phyloP scores from a whole-genome alignment of 2,329 filamentous ascomycete genomes.

The Ceratocystiopsis minuta region DNA sequence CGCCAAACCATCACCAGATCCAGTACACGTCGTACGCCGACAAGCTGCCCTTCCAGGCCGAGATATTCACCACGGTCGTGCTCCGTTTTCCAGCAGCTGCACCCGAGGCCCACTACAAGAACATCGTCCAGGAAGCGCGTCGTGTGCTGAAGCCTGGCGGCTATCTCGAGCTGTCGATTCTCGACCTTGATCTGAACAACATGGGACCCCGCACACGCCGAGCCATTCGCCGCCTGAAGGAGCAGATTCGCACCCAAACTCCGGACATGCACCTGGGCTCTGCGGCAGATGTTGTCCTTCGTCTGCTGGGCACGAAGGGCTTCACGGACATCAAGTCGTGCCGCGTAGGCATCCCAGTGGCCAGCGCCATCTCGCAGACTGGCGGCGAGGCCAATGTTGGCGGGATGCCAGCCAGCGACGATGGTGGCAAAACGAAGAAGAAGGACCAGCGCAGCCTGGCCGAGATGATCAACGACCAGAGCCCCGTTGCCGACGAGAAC shows the following conservation, averaged over 20 bases:
- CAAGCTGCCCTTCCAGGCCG: conserved; percentile 56
- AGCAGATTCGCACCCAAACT: conserved; percentile 44
- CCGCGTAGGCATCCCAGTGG: conserved; percentile 60
- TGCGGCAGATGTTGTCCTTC: conserved; percentile 42
- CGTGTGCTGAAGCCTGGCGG: conserved; percentile 63
- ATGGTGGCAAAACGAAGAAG: conserved; percentile 13
- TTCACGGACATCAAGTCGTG: conserved; percentile 60
- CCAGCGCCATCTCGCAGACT: conserved; percentile 24
- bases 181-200: conserved; percentile 66
- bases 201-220: conserved; percentile 58
- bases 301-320: conserved; percentile 47
- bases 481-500: conserved; percentile 56
- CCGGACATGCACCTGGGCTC: conserved; percentile 42
- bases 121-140: conserved; percentile 56
- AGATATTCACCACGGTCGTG: conserved; percentile 60
- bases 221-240: conserved; percentile 52
- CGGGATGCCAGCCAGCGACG: neutral
- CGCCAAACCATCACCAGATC: conserved; percentile 59
- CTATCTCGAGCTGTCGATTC: conserved; percentile 59
- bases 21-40: conserved; percentile 43
- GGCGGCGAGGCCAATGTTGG: conserved; percentile 4
- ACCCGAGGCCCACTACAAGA: conserved; percentile 49
- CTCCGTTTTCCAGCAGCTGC: conserved; percentile 59
- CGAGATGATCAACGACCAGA: conserved; percentile 55
- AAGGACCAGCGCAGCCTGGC: conserved; percentile 39